These are phyloP conservation scores for Ilyonectria destructans DNA, from an alignment of 2,329 filamentous ascomycete genomes.

Conservation along the genomic window DNA sequence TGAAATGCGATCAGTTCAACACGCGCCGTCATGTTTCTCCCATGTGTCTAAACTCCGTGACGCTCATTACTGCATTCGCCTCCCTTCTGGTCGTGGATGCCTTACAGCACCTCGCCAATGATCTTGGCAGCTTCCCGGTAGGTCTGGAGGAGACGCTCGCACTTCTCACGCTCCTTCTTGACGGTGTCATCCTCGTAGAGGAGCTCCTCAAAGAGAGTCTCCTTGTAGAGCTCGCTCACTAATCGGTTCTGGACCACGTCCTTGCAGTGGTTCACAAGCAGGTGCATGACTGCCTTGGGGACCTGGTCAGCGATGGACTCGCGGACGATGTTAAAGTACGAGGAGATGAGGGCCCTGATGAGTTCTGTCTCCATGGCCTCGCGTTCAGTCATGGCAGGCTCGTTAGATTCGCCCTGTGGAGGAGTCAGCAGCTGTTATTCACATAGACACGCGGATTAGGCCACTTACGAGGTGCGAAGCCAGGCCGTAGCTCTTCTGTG, in stretches of 20 bases:
- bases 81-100: constrained; percentile 1
- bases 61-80: constrained; percentile 32
- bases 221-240: constrained; percentile 96
- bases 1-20: constrained; percentile 24
- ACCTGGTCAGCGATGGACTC: constrained; percentile 99
- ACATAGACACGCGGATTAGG: constrained; percentile 30
- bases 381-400: constrained; percentile 93
- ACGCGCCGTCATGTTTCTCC: constrained; percentile 32
- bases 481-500: constrained; percentile 57
- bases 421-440: constrained; percentile 43
- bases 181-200: constrained; percentile 98
- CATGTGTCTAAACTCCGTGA: constrained; percentile 32
- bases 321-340: constrained; percentile 99
- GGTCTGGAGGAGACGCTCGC: constrained; percentile 93
- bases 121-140: constrained; percentile 99
- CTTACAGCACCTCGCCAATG: constrained; percentile 92
- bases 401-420: constrained; percentile 72
- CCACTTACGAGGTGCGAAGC: constrained; percentile 74
- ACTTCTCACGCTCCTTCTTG: constrained; percentile 98
- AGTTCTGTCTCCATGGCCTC: constrained; percentile 98
- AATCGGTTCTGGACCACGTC: constrained; percentile 98
- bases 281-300: constrained; percentile 98
- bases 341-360: constrained; percentile 95
- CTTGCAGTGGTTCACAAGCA: constrained; percentile 98
- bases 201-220: constrained; percentile 90